phyloP scores from a whole-genome alignment of 73 alveolate genomes.

The Symbiodinium natans region DNA sequence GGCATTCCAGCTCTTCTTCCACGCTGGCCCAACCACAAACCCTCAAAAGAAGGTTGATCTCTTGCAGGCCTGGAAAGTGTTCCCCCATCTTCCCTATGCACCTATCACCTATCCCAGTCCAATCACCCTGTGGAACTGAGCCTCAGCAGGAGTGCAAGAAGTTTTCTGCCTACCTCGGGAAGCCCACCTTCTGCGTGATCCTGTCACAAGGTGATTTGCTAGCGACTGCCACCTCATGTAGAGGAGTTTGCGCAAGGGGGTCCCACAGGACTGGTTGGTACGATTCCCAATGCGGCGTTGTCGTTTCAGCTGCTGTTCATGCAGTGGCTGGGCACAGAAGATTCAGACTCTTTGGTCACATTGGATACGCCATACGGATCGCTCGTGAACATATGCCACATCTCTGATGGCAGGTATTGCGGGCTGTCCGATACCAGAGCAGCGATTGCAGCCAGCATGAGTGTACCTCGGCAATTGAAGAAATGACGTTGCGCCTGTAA shows the following conservation, averaged over 20 bases:
- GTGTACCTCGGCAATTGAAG: not conserved
- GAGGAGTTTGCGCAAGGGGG: not conserved
- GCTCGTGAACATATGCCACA: not conserved
- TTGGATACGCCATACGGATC: too few relatives aligned
- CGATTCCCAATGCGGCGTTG: slow-evolving; percentile 4
- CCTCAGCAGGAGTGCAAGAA: not conserved
- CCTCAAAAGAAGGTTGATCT: not conserved
- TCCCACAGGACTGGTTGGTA: not conserved
- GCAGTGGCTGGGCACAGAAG: not conserved
- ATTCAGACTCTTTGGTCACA: too few relatives aligned
- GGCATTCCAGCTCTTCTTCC: slow-evolving; percentile 2
- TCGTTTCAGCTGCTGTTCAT: slow-evolving; percentile 1
- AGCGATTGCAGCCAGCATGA: slow-evolving; percentile 19
- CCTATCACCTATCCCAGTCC: too few relatives aligned
- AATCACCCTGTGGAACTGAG: too few relatives aligned
- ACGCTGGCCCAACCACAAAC: not conserved
- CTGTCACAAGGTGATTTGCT: not conserved
- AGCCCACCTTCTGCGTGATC: slow-evolving; percentile 15
- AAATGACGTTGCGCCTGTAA: not conserved
- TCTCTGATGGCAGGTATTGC: not conserved
- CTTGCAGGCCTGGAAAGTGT: too few relatives aligned
- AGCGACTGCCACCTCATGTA: not conserved
- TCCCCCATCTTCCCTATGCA: too few relatives aligned
- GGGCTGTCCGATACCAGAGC: not conserved
- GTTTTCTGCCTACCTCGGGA: not conserved